Base-by-base conservation (phyloP, 176 grass and related monocot species). In the Luzula sylvatica region DNA sequence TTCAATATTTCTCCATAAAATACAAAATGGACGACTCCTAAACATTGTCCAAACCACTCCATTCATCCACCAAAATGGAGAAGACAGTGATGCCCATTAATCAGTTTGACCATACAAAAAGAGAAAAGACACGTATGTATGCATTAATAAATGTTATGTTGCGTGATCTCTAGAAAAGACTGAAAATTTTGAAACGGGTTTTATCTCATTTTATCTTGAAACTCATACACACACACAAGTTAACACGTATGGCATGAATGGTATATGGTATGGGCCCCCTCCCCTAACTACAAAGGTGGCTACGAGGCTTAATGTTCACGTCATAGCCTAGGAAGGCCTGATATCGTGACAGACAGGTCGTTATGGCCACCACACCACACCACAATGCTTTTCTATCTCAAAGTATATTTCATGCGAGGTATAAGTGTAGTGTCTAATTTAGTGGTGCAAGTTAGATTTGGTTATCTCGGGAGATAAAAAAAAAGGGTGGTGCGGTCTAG, bases 61-160 rank as follows among this genome's bases (percentile, higher is more conserved):
- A 45, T 15, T 24, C 13, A 17, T 3, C 3, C 4, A 11, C 32
- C 7, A 7, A 61, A 24, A 24, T 20, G 32, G 56, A 61, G 38
- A 61, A 13, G 16, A 45, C 20, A 17, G 9, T 2, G 14, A 3
- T 8, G 21, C 19, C 20, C 32, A 42, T 11, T 38, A 12, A 8
- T n/a, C 15, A 21, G 39, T 26, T 18, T 46, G 58, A 59, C 19
- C 22, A 39, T 18, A 61, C 25, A 61, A 15, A 41, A 20, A 21
- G 23, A 54, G 23, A 26, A 54, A 54, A 27, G 40, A 42, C 20
- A 45, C 22, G 42, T 29, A 63, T 14, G 55, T 12, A 62, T 47
- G n/a, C n/a, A n/a, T n/a, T n/a, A n/a, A n/a, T 62, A 47, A 62
- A 29, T 64, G 59, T 44, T 13, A 55, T 42, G 59, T 64, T 49